Conservation (phyloP, 1,139 yeast genomes). For the Pichia sp. region DNA sequence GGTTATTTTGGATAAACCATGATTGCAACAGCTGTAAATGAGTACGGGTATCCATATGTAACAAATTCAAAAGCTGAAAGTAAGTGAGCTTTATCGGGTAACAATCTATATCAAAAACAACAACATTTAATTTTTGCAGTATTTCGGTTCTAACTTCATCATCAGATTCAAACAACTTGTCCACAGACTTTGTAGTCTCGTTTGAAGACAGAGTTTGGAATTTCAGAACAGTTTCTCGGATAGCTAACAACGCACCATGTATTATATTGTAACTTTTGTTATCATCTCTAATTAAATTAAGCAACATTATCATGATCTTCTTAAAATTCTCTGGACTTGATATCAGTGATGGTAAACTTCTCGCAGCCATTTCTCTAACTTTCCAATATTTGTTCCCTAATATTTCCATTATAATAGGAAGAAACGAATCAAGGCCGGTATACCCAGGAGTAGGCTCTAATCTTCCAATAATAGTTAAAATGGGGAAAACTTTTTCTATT, state of each 20-base stretch:
- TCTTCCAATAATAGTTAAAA: constrained; percentile 62
- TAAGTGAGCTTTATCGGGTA: constrained; percentile 17
- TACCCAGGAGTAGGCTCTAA: constrained; percentile 54
- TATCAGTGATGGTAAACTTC: constrained; percentile 51
- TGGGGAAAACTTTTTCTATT: constrained; percentile 63
- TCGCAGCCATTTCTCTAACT: constrained; percentile 77
- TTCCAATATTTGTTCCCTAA: constrained; percentile 62
- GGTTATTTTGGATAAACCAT: constrained; percentile 26
- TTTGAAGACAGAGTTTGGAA: constrained; percentile 4
- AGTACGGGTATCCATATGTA: too few species aligned
- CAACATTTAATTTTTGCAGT: neutral
- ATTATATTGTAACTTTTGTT: constrained; percentile 35
- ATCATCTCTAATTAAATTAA: constrained; percentile 11
- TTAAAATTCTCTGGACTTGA: constrained; percentile 23
- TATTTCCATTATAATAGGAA: constrained; percentile 39
- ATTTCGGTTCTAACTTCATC: constrained; percentile 4
- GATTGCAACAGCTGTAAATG: too few species aligned
- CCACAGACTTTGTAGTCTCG: constrained; percentile 3
- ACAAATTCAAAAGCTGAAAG: constrained; percentile 16
- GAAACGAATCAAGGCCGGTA: constrained; percentile 44
- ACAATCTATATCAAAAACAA: constrained; percentile 6
- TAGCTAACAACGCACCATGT: constrained; percentile 54
- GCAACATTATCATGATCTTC: constrained; percentile 4
- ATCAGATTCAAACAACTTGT: neutral
- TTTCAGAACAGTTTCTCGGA: constrained; percentile 7